Evolutionary conservation across 352 stramenopile species (phyloP), one percentile per base, ranked within the genome.

Genomic region (Aphanomyces stellatus): DNA sequence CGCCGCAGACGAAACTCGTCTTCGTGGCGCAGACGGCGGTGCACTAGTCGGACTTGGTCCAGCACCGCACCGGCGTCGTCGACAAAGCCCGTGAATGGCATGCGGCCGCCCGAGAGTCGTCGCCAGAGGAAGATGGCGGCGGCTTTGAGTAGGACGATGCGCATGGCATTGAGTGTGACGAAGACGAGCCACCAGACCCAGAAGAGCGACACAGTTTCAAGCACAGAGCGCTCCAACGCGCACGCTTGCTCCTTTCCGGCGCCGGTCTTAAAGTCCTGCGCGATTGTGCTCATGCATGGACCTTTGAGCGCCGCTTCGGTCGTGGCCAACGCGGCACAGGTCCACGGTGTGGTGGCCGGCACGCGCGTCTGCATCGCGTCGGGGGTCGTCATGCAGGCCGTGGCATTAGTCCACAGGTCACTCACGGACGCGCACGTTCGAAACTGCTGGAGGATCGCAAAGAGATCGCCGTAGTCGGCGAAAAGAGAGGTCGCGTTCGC

Each of bases 161-260:
- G 55, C 25, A 31, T 46, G 25, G 17, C 11, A 28, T 64, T 64
- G 31, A 64, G 35, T 17, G 30, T 43, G 22, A 28, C 55, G 11
- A 64, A 53, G 6, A 34, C 24, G 35, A 64, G 3, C n/a, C 41
- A 24, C 55, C 31, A 64, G 4, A 64, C 37, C 55, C 55, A 64
- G 33, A n/a, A 24, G 8, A 64, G 22, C 17, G 35, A 43, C 19
- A 64, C 25, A 4, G 8, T 25, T 24, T 64, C 55, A 3, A 64
- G 27, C 2, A 64, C 19, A 13, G 6, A 17, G 22, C 55, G 55
- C 40, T 64, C 55, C 6, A 64, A 24, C 10, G n/a, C 35, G 17
- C 55, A 64, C 22, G 22, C 55, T 13, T 64, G 55, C 22, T 19
- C 55, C 27, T 51, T 64, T 30, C 35, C 55, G 24, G 33, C 34